Evolutionary conservation across 2,329 filamentous ascomycete genomes (phyloP), one percentile per base, ranked within the genome.

Genomic region (Exophiala xenobiotica): DNA sequence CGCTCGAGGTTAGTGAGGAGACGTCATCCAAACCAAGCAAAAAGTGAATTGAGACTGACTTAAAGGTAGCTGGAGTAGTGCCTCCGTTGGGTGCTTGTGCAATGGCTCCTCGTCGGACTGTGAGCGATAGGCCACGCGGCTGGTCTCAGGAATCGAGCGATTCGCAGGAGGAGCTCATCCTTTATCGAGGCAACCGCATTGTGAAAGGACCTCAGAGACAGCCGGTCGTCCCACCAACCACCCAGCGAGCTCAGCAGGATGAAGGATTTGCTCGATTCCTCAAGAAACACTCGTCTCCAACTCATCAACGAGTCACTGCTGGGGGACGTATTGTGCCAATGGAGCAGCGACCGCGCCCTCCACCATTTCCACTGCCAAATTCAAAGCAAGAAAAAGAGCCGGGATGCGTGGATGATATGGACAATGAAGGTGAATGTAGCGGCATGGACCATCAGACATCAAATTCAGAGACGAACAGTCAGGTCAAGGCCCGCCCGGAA

Each of bases 301-400:
- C 68, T 26, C 70, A 75, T 51, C 70, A 76, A 45, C 70, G 74
- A 45, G 74, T 77, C 42, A 76, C 74, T 31, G 73, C 74, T 50
- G 73, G 73, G 18, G 74, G 74, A 6, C 68, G 68, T 33, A 75
- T 77, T 22, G 72, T 77, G 27, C 72, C 74, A n/a, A 74, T 75
- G 68, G 64, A 66, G 27, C 64, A 67, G 24, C 58, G 61, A 16
- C 24, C 51, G 8, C 62, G 68, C 19, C 66, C 65, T 47, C 70
- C 72, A 4, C 64, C 69, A 51, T 68, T 70, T 54, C 65, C 65
- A 35, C 57, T 69, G 29, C 33, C 31, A 26, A 31, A 43, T 4
- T 8, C 42, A 14, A 45, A 37, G 24, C 41, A 48, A 40, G 33
- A 9, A 27, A 27, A 24, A 24, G 53, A 55, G 22, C 9, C 39